These are phyloP conservation scores for Fragaria nilgerrensis DNA, from an alignment of 306 rosid species.

Conservation along the genomic window DNA sequence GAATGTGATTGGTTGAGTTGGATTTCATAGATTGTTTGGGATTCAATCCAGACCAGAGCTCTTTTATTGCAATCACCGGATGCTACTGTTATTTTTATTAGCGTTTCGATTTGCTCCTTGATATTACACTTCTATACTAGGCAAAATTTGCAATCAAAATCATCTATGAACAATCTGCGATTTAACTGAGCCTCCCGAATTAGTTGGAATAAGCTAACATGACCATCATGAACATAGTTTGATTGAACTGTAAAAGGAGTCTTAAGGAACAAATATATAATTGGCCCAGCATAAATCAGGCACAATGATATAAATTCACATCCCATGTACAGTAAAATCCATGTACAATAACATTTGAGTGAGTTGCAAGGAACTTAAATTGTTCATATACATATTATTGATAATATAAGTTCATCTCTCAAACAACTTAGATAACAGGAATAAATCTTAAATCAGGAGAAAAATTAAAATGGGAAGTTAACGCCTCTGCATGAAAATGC, in stretches of 20 bases:
- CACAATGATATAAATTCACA: neutral
- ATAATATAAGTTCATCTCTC: neutral
- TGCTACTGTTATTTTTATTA: too few species aligned
- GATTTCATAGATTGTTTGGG: constrained; percentile 35
- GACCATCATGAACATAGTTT: neutral
- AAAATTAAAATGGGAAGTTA: neutral
- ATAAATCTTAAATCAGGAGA: neutral
- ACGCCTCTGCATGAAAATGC: constrained; percentile 23
- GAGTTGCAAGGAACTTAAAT: neutral
- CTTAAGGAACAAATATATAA: neutral
- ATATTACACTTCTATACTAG: neutral
- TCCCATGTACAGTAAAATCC: neutral
- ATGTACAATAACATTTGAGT: neutral
- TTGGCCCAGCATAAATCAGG: neutral
- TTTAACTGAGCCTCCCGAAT: neutral
- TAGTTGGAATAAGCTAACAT: too few species aligned
- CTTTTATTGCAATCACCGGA: neutral
- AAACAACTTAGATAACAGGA: neutral
- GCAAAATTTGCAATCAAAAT: neutral
- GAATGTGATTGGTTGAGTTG: constrained; percentile 37
- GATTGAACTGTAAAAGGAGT: neutral
- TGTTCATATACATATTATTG: neutral
- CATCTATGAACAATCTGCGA: neutral
- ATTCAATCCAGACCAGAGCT: constrained; percentile 19
- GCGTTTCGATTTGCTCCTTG: neutral